These are phyloP conservation scores for Solanum hybrid DNA, from an alignment of 305 asterid species.

Conservation along the genomic window DNA sequence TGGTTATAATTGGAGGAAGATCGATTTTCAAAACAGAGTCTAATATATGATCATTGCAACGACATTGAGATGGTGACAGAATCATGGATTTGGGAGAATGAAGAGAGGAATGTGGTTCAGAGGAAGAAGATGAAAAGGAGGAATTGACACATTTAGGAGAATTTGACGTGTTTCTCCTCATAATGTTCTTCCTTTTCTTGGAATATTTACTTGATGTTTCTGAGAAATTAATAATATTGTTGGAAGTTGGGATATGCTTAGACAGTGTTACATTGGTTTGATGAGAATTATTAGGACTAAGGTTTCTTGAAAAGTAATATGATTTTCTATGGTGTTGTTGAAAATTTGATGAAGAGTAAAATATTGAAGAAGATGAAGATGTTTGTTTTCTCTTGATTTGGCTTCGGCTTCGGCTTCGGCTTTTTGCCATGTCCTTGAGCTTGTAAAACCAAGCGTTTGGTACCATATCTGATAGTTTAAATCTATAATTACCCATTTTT, in stretches of 20 bases:
- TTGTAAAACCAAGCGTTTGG: slow-evolving; percentile 81
- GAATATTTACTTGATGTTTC: slow-evolving; percentile 39
- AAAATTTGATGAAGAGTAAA: slow-evolving; percentile 6
- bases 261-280: background rate
- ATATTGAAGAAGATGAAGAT: background rate
- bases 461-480: slow-evolving; percentile 63
- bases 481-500: slow-evolving; percentile 55
- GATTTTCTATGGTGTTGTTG: slow-evolving; percentile 43
- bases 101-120: slow-evolving; percentile 28
- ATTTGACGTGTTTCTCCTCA: background rate
- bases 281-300: background rate
- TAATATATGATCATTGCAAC: slow-evolving; percentile 15
- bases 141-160: slow-evolving; percentile 8
- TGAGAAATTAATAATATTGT: background rate
- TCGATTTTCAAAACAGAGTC: slow-evolving; percentile 9
- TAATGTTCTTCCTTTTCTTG: slow-evolving; percentile 37
- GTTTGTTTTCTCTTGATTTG: slow-evolving; percentile 5
- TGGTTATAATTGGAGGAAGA: slow-evolving; percentile 62
- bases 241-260: background rate
- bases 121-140: slow-evolving; percentile 15
- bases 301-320: slow-evolving; percentile 46
- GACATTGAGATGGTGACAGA: slow-evolving; percentile 13
- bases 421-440: slow-evolving; percentile 37
- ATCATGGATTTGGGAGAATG: slow-evolving; percentile 15
- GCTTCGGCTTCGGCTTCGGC: background rate